These are phyloP conservation scores for Nemophila menziesii DNA, from an alignment of 257 asterid genomes.

Conservation along the genomic window DNA sequence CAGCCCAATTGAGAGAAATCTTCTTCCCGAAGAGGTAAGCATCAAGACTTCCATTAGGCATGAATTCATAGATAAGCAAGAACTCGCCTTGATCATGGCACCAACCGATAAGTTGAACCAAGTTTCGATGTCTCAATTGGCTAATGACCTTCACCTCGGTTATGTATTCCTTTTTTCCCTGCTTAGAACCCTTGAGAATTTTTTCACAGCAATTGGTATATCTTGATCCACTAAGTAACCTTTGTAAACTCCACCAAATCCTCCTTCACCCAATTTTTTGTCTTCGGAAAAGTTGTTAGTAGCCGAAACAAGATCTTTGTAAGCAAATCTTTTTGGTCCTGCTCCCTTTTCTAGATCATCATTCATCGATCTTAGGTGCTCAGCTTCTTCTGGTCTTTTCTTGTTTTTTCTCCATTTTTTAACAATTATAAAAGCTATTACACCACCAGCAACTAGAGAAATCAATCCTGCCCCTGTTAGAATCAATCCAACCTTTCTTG, in stretches of 20 bases:
- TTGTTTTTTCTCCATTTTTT: slow-evolving; percentile 9
- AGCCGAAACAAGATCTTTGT: slow-evolving; percentile 17
- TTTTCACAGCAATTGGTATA: slow-evolving; percentile 26
- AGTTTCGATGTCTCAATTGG: slow-evolving; percentile 24
- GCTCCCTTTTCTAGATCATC: slow-evolving; percentile 33
- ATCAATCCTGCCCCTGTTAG: slow-evolving; percentile 7
- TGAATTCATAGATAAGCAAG: slow-evolving; percentile 30
- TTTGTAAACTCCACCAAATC: slow-evolving; percentile 28
- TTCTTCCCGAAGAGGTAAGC: slow-evolving; percentile 21
- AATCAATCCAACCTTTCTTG: slow-evolving; percentile 6
- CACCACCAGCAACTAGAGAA: slow-evolving; percentile 6
- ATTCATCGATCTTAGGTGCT: slow-evolving; percentile 17
- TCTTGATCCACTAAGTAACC: slow-evolving; percentile 22
- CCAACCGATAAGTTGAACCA: slow-evolving; percentile 31
- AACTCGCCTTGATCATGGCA: slow-evolving; percentile 30
- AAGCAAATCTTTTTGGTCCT: slow-evolving; percentile 27
- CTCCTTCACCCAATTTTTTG: slow-evolving; percentile 26
- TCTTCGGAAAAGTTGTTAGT: slow-evolving; percentile 27
- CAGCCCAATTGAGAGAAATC: slow-evolving; percentile 18
- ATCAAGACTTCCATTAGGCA: slow-evolving; percentile 30
- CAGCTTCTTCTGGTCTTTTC: slow-evolving; percentile 7
- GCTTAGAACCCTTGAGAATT: slow-evolving; percentile 25
- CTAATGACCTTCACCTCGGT: slow-evolving; percentile 32
- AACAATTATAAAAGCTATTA: slow-evolving; percentile 5
- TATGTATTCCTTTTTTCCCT: slow-evolving; percentile 27